Conservation (phyloP, 1,284 basidiomycete species). For the Boletus hoseneyae region DNA sequence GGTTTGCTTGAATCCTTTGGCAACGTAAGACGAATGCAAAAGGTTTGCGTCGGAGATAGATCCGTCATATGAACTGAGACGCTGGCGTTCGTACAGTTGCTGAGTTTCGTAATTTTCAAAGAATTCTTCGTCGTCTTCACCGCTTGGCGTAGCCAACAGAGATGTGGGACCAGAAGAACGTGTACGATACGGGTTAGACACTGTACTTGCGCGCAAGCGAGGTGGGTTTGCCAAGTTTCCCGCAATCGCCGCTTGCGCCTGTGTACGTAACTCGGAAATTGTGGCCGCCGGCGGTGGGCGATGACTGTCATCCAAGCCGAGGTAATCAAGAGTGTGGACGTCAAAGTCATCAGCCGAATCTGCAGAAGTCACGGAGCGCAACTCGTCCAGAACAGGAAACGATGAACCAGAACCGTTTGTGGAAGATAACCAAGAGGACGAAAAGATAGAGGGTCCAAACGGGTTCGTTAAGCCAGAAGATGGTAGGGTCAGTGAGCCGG, state of each 20-base stretch:
- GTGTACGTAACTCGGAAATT: slow-evolving; percentile 79
- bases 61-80: slow-evolving; percentile 59
- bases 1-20: slow-evolving; percentile 69
- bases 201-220: slow-evolving; percentile 83
- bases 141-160: slow-evolving; percentile 58
- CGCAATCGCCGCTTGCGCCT: slow-evolving; percentile 85
- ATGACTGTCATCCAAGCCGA: slow-evolving; percentile 80
- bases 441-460: slow-evolving; percentile 84
- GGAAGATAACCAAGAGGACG: slow-evolving; percentile 81
- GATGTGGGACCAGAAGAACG: slow-evolving; percentile 55
- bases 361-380: slow-evolving; percentile 73
- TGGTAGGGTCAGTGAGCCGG: slow-evolving; percentile 83
- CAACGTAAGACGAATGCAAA: slow-evolving; percentile 59
- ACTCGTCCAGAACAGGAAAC: slow-evolving; percentile 69
- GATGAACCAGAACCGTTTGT: slow-evolving; percentile 52
- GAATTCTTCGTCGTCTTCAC: slow-evolving; percentile 70
- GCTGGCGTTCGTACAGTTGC: slow-evolving; percentile 47
- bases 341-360: slow-evolving; percentile 87
- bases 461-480: slow-evolving; percentile 78
- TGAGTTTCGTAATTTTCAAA: slow-evolving; percentile 57
- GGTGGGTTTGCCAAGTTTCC: slow-evolving; percentile 76
- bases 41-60: slow-evolving; percentile 42
- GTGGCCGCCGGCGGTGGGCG: slow-evolving; percentile 72
- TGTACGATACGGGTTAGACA: slow-evolving; percentile 78
- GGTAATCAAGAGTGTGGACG: slow-evolving; percentile 91